Percentiles rank a stretch among this genome's conserved stretches.
phyloP scores from a whole-genome alignment of 768 basidiomycete species.

The Mycena haematopus region DNA sequence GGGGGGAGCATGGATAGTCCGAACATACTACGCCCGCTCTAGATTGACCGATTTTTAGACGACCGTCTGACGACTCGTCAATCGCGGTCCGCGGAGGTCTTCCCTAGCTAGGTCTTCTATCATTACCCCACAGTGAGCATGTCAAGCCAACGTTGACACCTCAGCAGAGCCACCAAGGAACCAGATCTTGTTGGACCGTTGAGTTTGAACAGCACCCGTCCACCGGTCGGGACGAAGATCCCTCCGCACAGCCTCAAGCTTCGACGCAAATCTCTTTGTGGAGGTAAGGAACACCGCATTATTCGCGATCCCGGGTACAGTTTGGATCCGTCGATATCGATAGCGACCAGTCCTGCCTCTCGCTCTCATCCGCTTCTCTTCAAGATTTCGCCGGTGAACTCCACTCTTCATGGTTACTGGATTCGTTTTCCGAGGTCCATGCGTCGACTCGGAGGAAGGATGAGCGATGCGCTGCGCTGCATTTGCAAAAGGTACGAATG shows the following conservation, averaged over 20 bases:
- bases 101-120: not conserved
- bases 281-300: not conserved
- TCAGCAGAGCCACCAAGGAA: not conserved
- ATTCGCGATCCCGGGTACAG: conserved; percentile 3
- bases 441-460: not conserved
- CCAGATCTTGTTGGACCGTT: conserved; percentile 1
- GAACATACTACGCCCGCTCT: too few species aligned
- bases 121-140: conserved; percentile 9
- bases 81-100: conserved; percentile 2
- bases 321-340: conserved; percentile 11
- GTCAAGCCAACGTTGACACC: conserved; percentile 1
- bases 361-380: not conserved
- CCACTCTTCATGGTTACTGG: conserved; percentile 9
- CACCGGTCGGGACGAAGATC: conserved; percentile 19
- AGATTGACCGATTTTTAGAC: not conserved
- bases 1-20: too few species aligned
- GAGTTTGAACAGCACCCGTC: not conserved
- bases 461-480: not conserved
- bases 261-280: not conserved
- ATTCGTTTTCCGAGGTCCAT: not conserved
- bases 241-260: conserved; percentile 20
- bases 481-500: not conserved
- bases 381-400: not conserved
- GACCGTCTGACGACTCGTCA: not conserved
- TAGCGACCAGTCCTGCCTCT: conserved; percentile 10